Base-by-base conservation (phyloP, 2,329 filamentous ascomycete species). In the Pseudocercospora ulei region DNA sequence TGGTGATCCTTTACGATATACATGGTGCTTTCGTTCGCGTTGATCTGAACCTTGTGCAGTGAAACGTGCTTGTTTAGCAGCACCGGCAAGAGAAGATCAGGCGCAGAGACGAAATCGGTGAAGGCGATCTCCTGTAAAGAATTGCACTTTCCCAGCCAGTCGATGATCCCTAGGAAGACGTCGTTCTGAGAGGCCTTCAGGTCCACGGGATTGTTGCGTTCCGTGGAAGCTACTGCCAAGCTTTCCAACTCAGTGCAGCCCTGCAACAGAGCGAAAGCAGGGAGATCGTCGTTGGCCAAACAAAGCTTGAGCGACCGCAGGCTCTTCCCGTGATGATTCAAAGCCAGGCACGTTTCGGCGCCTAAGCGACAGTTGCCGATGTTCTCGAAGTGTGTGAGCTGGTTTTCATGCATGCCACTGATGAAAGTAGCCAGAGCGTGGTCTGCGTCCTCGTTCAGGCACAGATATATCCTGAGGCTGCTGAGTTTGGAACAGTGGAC, bases 401-500 rank as follows among this genome's bases (percentile, higher is more conserved):
- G 73, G 45, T 81, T 69, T 2, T 69, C 65, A 11, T 61, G 66
- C 33, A 83, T 64, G 20, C 44, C 47, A 20, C 37, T 31, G 26
- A 49, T 45, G 37, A 49, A 49, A 3, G 36, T 38, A 17, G 47
- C 47, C 14, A 49, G 35, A 7, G 43, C 23, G 24, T 44, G 44
- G 43, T 82, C 78, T 4, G 70, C 66, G n/a, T 69, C 65, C n/a
- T 51, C 46, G 12, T 54, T 51, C 5, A 43, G 35, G 5, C 68
- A 73, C 26, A 57, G 64, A 45, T 70, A 77, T 39, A 80, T 73
- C 16, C 67, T 72, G 13, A 85, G 58, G 24, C 72, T 68, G 27
- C 67, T 67, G 49, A 85, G 79, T 5, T 69, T 62, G 1, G 73
- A 73, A 48, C 79, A 84, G 48, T 71, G 64, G 14, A 67, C 56